phyloP scores from a whole-genome alignment of 2,329 filamentous ascomycete genomes.

The Emergomyces africanus region DNA sequence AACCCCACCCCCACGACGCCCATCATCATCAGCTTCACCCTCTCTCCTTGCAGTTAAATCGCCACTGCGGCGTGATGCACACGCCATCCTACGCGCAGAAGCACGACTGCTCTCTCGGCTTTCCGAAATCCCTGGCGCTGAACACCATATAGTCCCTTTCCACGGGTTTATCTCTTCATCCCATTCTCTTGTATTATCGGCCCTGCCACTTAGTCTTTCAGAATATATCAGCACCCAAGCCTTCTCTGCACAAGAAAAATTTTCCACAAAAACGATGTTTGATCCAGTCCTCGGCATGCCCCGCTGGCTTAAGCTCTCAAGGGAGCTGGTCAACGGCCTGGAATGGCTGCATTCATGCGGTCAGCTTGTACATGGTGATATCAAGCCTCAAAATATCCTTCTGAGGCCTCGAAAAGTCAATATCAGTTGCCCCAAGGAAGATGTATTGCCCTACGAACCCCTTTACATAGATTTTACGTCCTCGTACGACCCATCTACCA shows the following conservation, averaged over 20 bases:
- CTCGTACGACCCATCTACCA: conserved; percentile 16
- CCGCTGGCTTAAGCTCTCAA: conserved; percentile 29
- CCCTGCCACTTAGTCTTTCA: conserved; percentile 32
- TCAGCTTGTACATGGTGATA: conserved; percentile 35
- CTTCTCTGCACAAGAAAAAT: conserved; percentile 15
- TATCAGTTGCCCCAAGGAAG: conserved; percentile 4
- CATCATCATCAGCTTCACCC: conserved; percentile 3
- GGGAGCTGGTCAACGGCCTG: conserved; percentile 28
- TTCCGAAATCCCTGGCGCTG: conserved; percentile 19
- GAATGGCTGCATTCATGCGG: conserved; percentile 31
- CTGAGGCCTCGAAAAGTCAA: conserved; percentile 15
- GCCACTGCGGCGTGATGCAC: conserved; percentile 29
- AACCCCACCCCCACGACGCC: conserved; percentile 20
- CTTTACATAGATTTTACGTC: conserved; percentile 36
- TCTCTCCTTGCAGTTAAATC: conserved; percentile 33
- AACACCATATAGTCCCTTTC: conserved; percentile 32
- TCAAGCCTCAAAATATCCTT: conserved; percentile 36
- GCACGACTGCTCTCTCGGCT: conserved; percentile 31
- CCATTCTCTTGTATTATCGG: conserved; percentile 31
- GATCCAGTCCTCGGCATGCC: conserved; percentile 31
- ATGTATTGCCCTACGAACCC: conserved; percentile 26
- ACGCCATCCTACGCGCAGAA: conserved; percentile 29
- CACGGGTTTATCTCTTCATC: conserved; percentile 29
- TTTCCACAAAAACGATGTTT: conserved; percentile 32
- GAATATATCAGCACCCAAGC: conserved; percentile 28